Percentiles rank a stretch among this genome's conserved stretches.
phyloP scores from a whole-genome alignment of 2,329 filamentous ascomycete genomes.

The Microcyclosporella mali region DNA sequence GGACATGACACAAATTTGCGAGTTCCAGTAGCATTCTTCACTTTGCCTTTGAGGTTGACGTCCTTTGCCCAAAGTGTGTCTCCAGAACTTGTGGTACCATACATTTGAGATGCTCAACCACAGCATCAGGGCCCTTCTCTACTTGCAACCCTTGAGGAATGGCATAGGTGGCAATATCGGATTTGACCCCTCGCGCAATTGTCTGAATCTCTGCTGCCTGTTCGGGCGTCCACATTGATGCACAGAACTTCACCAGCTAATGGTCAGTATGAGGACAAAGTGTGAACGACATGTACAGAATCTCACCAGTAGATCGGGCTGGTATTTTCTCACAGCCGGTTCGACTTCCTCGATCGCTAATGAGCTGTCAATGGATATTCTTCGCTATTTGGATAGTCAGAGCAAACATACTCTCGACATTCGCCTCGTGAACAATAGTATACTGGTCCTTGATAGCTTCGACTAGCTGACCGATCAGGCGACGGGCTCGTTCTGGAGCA shows the following conservation, averaged over 20 bases:
- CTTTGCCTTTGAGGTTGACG: too few species aligned
- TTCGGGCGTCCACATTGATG: constrained; percentile 53
- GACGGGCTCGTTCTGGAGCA: constrained; percentile 58
- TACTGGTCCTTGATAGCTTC: constrained; percentile 58
- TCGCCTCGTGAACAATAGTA: constrained; percentile 56
- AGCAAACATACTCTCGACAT: constrained; percentile 50
- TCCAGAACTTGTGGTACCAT: constrained; percentile 12
- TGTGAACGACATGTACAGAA: too few species aligned
- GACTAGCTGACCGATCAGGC: constrained; percentile 55
- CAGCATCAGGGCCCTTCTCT: constrained; percentile 48
- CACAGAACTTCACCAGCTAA: constrained; percentile 48
- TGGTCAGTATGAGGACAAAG: neutral
- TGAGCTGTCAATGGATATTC: neutral
- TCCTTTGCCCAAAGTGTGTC: constrained; percentile 7
- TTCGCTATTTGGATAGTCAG: neutral
- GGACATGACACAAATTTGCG: too few species aligned
- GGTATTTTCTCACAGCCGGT: constrained; percentile 45
- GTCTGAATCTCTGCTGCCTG: constrained; percentile 42
- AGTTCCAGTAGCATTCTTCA: too few species aligned
- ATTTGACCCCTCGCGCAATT: constrained; percentile 41
- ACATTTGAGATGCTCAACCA: constrained; percentile 47
- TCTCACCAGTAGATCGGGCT: constrained; percentile 39
- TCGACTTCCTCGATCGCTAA: constrained; percentile 39
- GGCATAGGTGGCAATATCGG: constrained; percentile 47
- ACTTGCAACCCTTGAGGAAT: constrained; percentile 52